phyloP scores from a whole-genome alignment of 441 rosid species.

The Brassica hybrid region DNA sequence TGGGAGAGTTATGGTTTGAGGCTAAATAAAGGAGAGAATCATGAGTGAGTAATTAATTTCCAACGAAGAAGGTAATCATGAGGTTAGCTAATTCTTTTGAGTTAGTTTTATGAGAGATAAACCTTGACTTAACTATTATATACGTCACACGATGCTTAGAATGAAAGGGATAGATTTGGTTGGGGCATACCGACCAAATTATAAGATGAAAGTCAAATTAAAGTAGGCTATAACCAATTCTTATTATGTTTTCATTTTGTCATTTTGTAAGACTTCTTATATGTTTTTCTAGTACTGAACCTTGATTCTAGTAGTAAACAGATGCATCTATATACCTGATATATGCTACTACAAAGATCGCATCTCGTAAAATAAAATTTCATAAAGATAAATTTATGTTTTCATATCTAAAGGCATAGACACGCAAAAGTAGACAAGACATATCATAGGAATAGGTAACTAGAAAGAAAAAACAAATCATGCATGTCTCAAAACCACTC shows the following conservation, averaged over 20 bases:
- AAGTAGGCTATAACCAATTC: conserved; percentile 31
- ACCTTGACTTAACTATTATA: conserved; percentile 36
- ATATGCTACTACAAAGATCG: conserved; percentile 15
- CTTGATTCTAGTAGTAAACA: conserved; percentile 14
- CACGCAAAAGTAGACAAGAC: conserved; percentile 43
- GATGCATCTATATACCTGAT: neutral
- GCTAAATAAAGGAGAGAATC: conserved; percentile 66
- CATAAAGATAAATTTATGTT: neutral
- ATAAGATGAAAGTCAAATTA: conserved; percentile 16
- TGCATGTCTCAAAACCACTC: conserved; percentile 20
- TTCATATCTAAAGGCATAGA: no score
- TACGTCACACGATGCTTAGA: conserved; percentile 33
- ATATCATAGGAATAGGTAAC: conserved; percentile 33
- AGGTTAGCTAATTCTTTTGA: conserved; percentile 41
- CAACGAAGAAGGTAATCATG: conserved; percentile 28
- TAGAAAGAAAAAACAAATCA: conserved; percentile 28
- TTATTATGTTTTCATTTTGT: conserved; percentile 17
- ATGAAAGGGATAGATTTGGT: conserved; percentile 23
- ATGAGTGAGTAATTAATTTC: conserved; percentile 44
- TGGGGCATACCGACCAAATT: conserved; percentile 19
- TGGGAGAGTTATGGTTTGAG: conserved; percentile 87
- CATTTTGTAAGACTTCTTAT: conserved; percentile 19
- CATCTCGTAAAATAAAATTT: neutral
- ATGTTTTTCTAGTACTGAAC: conserved; percentile 18
- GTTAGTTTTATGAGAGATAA: conserved; percentile 37